phyloP scores from a whole-genome alignment of 2,329 filamentous ascomycete genomes.

The Fusarium sacchari region DNA sequence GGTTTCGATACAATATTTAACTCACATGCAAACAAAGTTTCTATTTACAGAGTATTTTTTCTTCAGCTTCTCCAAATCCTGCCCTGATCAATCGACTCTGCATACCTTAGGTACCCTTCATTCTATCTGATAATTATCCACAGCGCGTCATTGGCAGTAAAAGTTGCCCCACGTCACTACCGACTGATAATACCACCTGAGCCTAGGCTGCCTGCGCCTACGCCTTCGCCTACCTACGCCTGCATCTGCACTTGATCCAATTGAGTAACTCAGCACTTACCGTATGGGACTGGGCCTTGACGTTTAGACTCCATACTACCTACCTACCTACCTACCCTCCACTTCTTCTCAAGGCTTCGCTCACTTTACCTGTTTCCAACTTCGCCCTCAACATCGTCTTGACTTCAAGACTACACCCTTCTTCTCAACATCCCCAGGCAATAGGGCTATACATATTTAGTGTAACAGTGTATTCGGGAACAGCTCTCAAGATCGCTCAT shows the following conservation, averaged over 20 bases:
- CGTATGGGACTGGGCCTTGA: neutral
- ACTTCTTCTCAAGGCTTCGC: conserved; percentile 1
- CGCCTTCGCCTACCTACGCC: neutral
- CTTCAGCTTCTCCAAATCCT: neutral
- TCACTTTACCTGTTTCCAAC: conserved; percentile 18
- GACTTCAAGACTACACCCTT: neutral
- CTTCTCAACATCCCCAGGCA: neutral
- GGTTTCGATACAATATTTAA: neutral
- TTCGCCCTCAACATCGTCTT: conserved; percentile 12
- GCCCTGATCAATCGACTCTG: neutral
- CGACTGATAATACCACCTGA: conserved; percentile 9
- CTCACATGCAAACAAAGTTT: neutral
- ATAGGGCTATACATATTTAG: neutral
- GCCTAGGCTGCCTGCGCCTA: neutral
- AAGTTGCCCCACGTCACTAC: conserved; percentile 36
- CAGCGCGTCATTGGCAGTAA: conserved; percentile 32
- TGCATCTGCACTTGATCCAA: conserved; percentile 1
- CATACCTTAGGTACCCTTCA: neutral
- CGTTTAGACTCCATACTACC: too few relatives aligned
- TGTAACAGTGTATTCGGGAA: neutral
- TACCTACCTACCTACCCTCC: neutral
- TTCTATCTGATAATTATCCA: conserved; percentile 10
- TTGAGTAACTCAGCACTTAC: conserved; percentile 1
- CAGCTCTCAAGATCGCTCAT: neutral
- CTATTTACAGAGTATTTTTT: neutral